Evolutionary conservation across 2,329 filamentous ascomycete genomes (phyloP).

Genomic region (Sporothrix protearum): DNA sequence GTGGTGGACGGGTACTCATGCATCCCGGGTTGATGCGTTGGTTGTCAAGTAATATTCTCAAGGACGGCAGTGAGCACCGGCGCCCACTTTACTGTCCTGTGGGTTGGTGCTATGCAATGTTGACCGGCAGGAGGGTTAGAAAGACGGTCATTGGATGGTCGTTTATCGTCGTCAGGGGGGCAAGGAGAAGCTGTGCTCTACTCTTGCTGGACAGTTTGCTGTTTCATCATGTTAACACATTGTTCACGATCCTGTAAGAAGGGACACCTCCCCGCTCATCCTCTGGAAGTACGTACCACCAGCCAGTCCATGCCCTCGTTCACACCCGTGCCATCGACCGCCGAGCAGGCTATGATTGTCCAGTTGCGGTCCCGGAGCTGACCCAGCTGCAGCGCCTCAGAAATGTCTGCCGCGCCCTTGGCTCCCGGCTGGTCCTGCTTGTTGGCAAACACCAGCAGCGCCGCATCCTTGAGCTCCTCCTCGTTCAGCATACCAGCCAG

Average conservation of each 20-base stretch:
- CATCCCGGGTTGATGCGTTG: background rate
- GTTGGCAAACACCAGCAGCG: conserved; percentile 93
- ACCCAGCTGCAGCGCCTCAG: conserved; percentile 82
- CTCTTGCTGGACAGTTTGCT: conserved; percentile 45
- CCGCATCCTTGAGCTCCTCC: conserved; percentile 90
- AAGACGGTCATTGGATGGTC: background rate
- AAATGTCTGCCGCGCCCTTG: conserved; percentile 94
- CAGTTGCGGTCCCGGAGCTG: conserved; percentile 95
- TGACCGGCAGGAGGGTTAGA: background rate
- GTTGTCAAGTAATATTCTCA: background rate
- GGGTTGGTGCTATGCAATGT: background rate
- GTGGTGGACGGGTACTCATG: background rate
- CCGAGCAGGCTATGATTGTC: conserved; percentile 97
- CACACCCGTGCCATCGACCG: conserved; percentile 90
- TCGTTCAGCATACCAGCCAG: conserved; percentile 93
- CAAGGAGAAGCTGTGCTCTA: conserved; percentile 33
- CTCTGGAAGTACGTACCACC: conserved; percentile 58
- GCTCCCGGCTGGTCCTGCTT: conserved; percentile 98
- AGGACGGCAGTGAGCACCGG: background rate
- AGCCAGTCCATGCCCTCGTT: conserved; percentile 99
- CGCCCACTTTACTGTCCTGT: background rate
- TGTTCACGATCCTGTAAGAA: background rate
- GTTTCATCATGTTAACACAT: background rate
- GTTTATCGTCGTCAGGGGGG: conserved; percentile 2
- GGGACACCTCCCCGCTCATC: no score